Evolutionary conservation across 1,139 yeast species (phyloP).

Genomic region (Candida mesenterica): DNA sequence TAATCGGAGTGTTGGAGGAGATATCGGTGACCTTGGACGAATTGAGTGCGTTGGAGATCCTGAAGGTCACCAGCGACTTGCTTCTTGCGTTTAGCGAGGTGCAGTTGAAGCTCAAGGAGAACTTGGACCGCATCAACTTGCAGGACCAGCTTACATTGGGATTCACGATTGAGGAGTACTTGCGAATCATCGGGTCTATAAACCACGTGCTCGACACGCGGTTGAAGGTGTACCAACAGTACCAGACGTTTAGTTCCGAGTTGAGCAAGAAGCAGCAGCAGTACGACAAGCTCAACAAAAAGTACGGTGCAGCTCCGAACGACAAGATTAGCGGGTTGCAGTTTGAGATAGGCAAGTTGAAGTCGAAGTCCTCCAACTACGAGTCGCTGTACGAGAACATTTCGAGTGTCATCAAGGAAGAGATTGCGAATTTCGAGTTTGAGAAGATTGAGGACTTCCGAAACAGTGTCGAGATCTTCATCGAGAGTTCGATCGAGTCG

Average conservation of each 20-base stretch:
- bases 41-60: constrained; percentile 73
- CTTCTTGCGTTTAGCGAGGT: constrained; percentile 61
- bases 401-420: constrained; percentile 64
- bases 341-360: constrained; percentile 58
- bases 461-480: constrained; percentile 82
- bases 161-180: constrained; percentile 83
- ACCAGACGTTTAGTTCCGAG: constrained; percentile 47
- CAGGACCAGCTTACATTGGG: constrained; percentile 89
- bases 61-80: constrained; percentile 61
- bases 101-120: constrained; percentile 68
- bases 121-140: constrained; percentile 73
- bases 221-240: constrained; percentile 61
- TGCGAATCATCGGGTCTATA: constrained; percentile 74
- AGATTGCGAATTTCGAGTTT: constrained; percentile 66
- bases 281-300: constrained; percentile 54
- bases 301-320: constrained; percentile 55
- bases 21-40: constrained; percentile 63
- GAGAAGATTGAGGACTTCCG: constrained; percentile 85
- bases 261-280: constrained; percentile 46
- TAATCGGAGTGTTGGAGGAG: constrained; percentile 47
- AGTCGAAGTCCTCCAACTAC: constrained; percentile 53
- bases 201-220: constrained; percentile 76
- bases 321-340: constrained; percentile 57
- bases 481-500: constrained; percentile 88
- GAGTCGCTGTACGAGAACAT: constrained; percentile 61